Evolutionary conservation across 2,329 filamentous ascomycete species (phyloP).

Genomic region (Chaetomiaceae sp.): DNA sequence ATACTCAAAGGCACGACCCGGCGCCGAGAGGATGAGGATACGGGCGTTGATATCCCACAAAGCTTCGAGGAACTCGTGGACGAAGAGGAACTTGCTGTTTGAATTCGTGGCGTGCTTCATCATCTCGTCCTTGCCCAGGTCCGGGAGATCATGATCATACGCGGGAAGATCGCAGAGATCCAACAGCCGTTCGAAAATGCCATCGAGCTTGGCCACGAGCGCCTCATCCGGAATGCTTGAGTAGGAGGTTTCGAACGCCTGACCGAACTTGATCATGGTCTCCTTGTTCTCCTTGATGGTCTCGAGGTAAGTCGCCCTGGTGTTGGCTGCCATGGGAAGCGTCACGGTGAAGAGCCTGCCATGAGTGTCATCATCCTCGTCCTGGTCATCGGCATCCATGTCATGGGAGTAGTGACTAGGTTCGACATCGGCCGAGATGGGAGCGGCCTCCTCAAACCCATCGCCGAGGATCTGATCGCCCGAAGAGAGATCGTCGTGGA

Average conservation of each 20-base stretch:
- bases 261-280: constrained; percentile 43
- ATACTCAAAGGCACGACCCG: constrained; percentile 46
- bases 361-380: constrained; percentile 2
- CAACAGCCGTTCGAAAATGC: constrained; percentile 46
- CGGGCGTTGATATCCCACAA: constrained; percentile 41
- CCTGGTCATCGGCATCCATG: constrained; percentile 10
- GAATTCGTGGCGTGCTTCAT: constrained; percentile 51
- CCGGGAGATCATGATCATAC: constrained; percentile 42
- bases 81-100: constrained; percentile 57
- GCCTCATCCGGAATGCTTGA: constrained; percentile 36
- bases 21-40: constrained; percentile 50
- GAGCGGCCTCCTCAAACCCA: neutral
- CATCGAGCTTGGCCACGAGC: constrained; percentile 44
- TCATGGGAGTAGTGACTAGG: neutral
- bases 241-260: constrained; percentile 38
- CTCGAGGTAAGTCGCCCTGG: constrained; percentile 48
- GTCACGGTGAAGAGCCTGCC: constrained; percentile 45
- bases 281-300: constrained; percentile 41
- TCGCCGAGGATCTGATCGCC: constrained; percentile 8
- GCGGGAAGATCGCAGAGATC: constrained; percentile 55
- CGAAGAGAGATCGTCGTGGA: neutral
- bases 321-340: constrained; percentile 51
- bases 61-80: constrained; percentile 49
- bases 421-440: neutral
- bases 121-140: constrained; percentile 39